A percentile compares a stretch with the other conserved stretches of the same genome.
Conservation (phyloP, 139 green algal species). For the Volvox africanus region DNA sequence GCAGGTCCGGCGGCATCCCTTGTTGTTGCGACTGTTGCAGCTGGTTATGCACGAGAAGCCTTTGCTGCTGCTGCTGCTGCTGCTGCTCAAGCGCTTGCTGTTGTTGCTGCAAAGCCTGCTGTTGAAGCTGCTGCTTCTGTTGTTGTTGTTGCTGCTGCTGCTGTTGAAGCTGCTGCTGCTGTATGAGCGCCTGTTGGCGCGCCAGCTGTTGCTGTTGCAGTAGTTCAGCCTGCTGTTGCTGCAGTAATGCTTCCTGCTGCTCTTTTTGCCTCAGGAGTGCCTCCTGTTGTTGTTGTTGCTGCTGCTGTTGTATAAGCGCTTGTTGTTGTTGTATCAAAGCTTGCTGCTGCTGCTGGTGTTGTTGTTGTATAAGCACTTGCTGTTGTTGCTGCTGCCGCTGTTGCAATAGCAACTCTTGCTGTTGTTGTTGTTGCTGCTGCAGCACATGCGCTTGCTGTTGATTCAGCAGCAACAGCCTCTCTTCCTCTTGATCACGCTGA, state of each 20-base stretch:
- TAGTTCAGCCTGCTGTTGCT: slow-evolving; percentile 7
- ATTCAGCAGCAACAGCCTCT: neutral
- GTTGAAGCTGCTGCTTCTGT: neutral
- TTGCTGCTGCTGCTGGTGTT: slow-evolving; percentile 37
- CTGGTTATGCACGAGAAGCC: neutral
- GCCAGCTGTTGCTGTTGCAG: slow-evolving; percentile 1
- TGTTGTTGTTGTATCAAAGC: slow-evolving; percentile 5
- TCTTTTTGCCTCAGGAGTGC: neutral
- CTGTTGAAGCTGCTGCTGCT: neutral
- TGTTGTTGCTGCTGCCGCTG: slow-evolving; percentile 33
- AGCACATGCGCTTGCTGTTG: slow-evolving; percentile 18
- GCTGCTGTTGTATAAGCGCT: slow-evolving; percentile 2
- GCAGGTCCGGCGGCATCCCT: neutral
- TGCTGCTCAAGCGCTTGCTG: neutral
- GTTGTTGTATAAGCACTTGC: neutral
- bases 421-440: slow-evolving; percentile 24
- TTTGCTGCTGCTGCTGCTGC: neutral
- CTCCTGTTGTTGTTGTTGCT: slow-evolving; percentile 12
- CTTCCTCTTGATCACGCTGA: neutral
- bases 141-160: neutral
- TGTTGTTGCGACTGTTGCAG: neutral
- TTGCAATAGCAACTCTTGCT: neutral
- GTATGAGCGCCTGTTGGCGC: neutral
- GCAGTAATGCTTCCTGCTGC: neutral
- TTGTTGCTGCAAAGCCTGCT: too few species aligned